These are phyloP conservation scores for Oryza longistaminata DNA, from an alignment of 176 grass and related monocot species.

Conservation along the genomic window DNA sequence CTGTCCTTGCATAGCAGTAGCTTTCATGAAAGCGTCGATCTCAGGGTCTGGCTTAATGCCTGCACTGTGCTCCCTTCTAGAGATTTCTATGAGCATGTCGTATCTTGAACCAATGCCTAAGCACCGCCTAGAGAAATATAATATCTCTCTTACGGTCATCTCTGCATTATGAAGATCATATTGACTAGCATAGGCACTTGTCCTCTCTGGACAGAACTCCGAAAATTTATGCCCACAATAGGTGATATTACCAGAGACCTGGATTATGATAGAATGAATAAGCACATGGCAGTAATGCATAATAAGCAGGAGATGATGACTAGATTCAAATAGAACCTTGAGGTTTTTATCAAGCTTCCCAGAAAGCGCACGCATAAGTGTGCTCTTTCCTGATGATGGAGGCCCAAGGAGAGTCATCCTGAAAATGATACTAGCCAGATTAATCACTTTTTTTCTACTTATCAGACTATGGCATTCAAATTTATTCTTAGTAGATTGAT, in stretches of 20 bases:
- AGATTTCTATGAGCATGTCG: conserved; percentile 57
- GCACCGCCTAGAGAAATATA: conserved; percentile 62
- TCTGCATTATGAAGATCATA: conserved; percentile 55
- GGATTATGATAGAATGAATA: not conserved
- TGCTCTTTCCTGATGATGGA: conserved; percentile 58
- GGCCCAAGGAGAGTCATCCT: conserved; percentile 63
- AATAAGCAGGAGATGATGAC: not conserved
- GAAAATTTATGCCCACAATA: conserved; percentile 57
- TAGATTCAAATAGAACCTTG: conserved; percentile 34
- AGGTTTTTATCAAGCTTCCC: conserved; percentile 58
- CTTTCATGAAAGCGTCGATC: conserved; percentile 70
- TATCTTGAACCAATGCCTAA: conserved; percentile 57
- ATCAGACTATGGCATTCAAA: no score
- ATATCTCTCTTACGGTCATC: conserved; percentile 68
- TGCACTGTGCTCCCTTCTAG: conserved; percentile 57
- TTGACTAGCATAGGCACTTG: conserved; percentile 60
- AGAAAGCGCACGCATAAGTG: conserved; percentile 55
- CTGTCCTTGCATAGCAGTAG: conserved; percentile 53
- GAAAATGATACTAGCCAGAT: not conserved
- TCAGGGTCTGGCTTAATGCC: conserved; percentile 68
- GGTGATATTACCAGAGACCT: conserved; percentile 51
- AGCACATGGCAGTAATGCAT: not conserved
- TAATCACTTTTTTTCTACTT: no score
- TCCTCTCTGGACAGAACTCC: conserved; percentile 59
- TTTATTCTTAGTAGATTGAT: no score